phyloP scores from a whole-genome alignment of 2,329 filamentous ascomycete genomes.

The Diaporthe nobilis region DNA sequence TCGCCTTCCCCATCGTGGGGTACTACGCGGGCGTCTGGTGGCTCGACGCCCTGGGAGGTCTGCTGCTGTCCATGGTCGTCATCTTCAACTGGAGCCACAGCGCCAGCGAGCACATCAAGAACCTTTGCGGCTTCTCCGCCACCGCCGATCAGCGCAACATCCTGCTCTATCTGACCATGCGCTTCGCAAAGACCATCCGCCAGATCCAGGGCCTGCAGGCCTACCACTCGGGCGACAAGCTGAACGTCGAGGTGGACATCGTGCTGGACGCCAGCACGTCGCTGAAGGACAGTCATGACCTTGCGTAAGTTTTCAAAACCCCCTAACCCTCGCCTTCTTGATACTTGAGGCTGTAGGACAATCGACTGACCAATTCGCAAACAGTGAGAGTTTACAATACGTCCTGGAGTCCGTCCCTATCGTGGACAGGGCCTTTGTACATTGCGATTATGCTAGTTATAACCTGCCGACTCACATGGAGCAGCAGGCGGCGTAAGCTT shows the following conservation, averaged over 20 bases:
- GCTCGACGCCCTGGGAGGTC: constrained; percentile 84
- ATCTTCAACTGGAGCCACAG: constrained; percentile 85
- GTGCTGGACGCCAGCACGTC: constrained; percentile 83
- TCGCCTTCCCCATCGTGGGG: constrained; percentile 86
- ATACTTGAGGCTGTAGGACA: constrained; percentile 15
- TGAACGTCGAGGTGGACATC: constrained; percentile 86
- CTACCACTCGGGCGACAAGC: constrained; percentile 88
- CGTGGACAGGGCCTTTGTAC: constrained; percentile 80
- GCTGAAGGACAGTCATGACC: constrained; percentile 84
- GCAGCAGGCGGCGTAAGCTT: constrained; percentile 51
- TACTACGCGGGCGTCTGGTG: constrained; percentile 86
- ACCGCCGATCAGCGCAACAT: constrained; percentile 87
- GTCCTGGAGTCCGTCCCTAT: constrained; percentile 87
- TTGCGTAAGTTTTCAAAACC: constrained; percentile 60
- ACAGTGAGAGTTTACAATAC: constrained; percentile 81
- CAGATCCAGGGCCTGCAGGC: constrained; percentile 89
- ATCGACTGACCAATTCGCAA: background rate
- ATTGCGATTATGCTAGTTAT: constrained; percentile 75
- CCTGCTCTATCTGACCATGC: constrained; percentile 91
- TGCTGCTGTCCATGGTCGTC: constrained; percentile 83
- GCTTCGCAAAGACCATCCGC: constrained; percentile 89
- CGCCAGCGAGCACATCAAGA: constrained; percentile 82
- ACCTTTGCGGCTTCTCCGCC: constrained; percentile 83
- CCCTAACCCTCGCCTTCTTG: background rate
- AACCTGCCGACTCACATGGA: constrained; percentile 73